Percentiles rank a stretch among this genome's conserved stretches.
phyloP scores from a whole-genome alignment of 495 filamentous ascomycete genomes.

The Coniosporium apollinis region DNA sequence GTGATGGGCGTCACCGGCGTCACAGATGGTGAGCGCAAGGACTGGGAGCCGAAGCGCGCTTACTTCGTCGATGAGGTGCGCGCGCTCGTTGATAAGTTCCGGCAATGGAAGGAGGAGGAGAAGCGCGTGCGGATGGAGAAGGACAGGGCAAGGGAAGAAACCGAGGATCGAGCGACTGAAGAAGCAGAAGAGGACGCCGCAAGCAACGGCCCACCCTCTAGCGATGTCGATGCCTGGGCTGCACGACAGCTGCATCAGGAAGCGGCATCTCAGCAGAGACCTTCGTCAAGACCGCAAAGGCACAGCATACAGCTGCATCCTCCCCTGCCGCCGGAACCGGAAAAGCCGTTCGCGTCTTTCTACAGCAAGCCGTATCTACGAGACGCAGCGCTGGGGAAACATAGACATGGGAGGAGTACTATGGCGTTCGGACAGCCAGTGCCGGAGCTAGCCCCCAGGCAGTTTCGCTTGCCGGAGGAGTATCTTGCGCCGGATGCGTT shows the following conservation, averaged over 20 bases:
- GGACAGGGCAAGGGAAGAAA: constrained; percentile 31
- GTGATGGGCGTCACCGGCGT: constrained; percentile 82
- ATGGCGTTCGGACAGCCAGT: constrained; percentile 68
- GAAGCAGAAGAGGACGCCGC: constrained; percentile 22
- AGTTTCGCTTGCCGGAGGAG: constrained; percentile 61
- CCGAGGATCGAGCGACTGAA: constrained; percentile 24
- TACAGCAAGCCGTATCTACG: constrained; percentile 62
- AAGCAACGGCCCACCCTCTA: constrained; percentile 38
- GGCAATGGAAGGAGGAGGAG: constrained; percentile 76
- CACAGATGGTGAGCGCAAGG: constrained; percentile 65
- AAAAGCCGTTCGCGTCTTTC: constrained; percentile 69
- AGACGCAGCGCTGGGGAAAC: constrained; percentile 50
- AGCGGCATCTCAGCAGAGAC: constrained; percentile 30
- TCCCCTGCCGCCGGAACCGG: constrained; percentile 22
- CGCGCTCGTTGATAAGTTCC: constrained; percentile 70
- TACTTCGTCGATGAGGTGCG: constrained; percentile 71
- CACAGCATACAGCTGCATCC: constrained; percentile 49
- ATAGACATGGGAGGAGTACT: constrained; percentile 35
- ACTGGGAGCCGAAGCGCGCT: constrained; percentile 69
- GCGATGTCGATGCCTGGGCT: constrained; percentile 56
- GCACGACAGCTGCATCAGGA: constrained; percentile 62
- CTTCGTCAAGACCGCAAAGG: constrained; percentile 34
- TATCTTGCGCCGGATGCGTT: constrained; percentile 52
- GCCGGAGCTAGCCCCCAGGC: constrained; percentile 47
- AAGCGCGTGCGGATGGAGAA: constrained; percentile 57